Evolutionary conservation across 225 moss, liverwort and hornwort genomes (phyloP), one percentile per base, ranked within the genome.

Genomic region (Lunularia cruciata): DNA sequence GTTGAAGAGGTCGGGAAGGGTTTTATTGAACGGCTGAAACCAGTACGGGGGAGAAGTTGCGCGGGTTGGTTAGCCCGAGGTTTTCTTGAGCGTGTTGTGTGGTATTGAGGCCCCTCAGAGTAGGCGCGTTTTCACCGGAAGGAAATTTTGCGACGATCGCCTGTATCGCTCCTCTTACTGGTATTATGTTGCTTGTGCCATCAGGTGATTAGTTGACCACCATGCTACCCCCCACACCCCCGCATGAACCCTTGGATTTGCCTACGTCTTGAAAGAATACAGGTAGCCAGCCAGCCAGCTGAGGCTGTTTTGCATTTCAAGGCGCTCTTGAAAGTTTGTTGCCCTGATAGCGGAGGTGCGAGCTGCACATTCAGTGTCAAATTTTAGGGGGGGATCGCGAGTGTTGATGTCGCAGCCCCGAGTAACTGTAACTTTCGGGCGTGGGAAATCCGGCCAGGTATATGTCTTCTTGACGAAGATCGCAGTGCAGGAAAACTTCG

Each of bases 361-460:
- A n/a, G 15, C 31, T 6, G 7, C 28, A 28, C 45, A 15, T 45
- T 13, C 30, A 32, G 47, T 36, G 37, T 47, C 30, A 16, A 47
- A 32, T 31, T 65, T 28, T 18, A 48, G 71, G 64, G 26, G 71
- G 72, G 57, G 75, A 58, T 69, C 59, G 58, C 57, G 68, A 33
- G 78, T 67, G 70, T 88, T 89, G 81, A 92, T 92, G 92, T 89
- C 92, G 83, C 92, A 92, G 80, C 89, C 89, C 78, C 89, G 87
- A 79, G 83, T 92, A 73, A 89, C 92, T 43, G 84, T 89, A 81
- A 87, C 86, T 33, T 77, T 92, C 66, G 92, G 92, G 48, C 65
- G 47, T 48, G 47, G 48, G 73, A 85, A 84, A 79, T 82, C 78
- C 77, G 87, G 89, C 73, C 77, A 85, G 87, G 83, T 76, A 26